Evolutionary conservation across 139 green algal genomes (phyloP), one percentile per base, ranked within the genome.

Genomic region (Volvox reticuliferus): DNA sequence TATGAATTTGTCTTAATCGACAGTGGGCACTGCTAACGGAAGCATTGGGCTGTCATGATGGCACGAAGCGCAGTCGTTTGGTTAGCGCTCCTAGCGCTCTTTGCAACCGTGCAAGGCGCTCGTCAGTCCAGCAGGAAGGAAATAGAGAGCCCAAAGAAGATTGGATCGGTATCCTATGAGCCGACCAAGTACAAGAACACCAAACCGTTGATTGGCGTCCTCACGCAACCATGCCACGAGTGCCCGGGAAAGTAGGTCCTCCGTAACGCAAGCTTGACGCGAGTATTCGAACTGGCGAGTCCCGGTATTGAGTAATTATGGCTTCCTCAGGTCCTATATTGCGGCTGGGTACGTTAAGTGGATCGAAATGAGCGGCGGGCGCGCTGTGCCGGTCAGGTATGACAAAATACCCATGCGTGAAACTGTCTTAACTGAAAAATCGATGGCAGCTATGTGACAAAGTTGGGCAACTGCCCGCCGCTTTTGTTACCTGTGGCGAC

Each of bases 271-370:
- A 16, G 24, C 65, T 30, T 73, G 65, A 73, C 6, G 3, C 65
- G 65, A 16, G 5, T 73, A 16, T 30, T 28, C 16, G 65, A 73
- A 73, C 12, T 30, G 65, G 12, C 16, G 65, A 24, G 65, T 16
- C 65, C 2, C 65, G 21, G 16, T 55, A 55, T 73, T 12, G 65
- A 24, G 62, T 69, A n/a, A n/a, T n/a, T n/a, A 55, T 55, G 44
- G 44, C 44, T 5, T 13, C 37, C n/a, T n/a, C 88, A 93, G 91
- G 88, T 94, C 88, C 22, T 97, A 97, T 79, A 93, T 97, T 21
- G 96, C 95, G 18, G 95, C 95, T 26, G 96, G 91, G 28, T 97
- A 97, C 62, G 94, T 97, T 0, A 97, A 97, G 87, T 97, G 95
- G 96, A 92, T 97, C 24, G 96, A 97, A 79, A 79, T 93, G 19